Percentiles rank a stretch among this genome's conserved stretches.
phyloP scores from a whole-genome alignment of 2,329 filamentous ascomycete genomes.

The Trichoderma arundinaceum region DNA sequence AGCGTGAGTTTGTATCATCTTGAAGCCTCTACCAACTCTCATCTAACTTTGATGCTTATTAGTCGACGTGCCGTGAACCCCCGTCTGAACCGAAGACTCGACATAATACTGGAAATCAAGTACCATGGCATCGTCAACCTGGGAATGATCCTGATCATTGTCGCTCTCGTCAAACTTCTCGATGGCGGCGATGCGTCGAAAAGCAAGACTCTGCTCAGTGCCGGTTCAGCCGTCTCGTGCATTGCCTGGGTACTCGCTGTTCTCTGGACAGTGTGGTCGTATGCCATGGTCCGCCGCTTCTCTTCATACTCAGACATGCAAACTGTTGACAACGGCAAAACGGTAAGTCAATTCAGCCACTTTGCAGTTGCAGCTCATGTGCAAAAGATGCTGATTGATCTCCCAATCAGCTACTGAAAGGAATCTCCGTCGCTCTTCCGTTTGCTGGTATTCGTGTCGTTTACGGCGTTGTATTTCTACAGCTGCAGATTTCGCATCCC shows the following conservation, averaged over 20 bases:
- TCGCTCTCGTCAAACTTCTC: neutral
- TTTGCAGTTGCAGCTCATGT: neutral
- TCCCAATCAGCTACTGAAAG: neutral
- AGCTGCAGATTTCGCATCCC: neutral
- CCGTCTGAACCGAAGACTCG: constrained; percentile 1
- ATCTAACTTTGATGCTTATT: too few relatives aligned
- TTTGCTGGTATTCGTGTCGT: constrained; percentile 12
- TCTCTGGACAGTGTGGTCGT: constrained; percentile 11
- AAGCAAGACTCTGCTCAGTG: neutral
- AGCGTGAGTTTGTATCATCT: neutral
- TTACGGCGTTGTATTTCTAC: constrained; percentile 7
- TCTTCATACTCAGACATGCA: constrained; percentile 14
- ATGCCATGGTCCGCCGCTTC: neutral
- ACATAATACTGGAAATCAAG: constrained; percentile 10
- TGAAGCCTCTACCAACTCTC: too few relatives aligned
- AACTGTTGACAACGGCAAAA: constrained; percentile 7
- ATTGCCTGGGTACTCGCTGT: neutral
- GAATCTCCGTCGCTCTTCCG: neutral
- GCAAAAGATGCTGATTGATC: neutral
- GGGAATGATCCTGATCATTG: neutral
- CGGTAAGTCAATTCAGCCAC: neutral
- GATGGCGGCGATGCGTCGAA: neutral
- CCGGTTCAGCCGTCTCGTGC: neutral
- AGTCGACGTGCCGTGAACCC: constrained; percentile 22
- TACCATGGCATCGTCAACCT: constrained; percentile 7